Evolutionary conservation across 371 early-diverging fungal genomes (phyloP).

Genomic region (Apophysomyces ossiformis): DNA sequence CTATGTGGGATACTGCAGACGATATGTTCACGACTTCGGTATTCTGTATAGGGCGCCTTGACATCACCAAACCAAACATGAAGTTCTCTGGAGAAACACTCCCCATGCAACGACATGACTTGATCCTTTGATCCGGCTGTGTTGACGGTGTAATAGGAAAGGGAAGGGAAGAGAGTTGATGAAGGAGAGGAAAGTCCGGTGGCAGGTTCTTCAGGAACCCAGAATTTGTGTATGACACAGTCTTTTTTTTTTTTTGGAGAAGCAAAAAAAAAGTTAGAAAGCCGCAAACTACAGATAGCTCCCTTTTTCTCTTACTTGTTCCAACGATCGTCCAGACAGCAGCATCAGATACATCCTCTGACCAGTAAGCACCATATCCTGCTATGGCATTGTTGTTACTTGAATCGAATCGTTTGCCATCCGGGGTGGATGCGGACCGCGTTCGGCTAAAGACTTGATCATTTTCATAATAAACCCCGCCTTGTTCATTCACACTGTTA

Average conservation of each 20-base stretch:
- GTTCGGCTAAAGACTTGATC: conserved; percentile 15
- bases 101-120: conserved; percentile 53
- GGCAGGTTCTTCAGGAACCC: conserved; percentile 41
- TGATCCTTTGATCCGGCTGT: neutral
- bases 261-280: neutral
- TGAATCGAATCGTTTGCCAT: conserved; percentile 3
- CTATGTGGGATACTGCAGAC: conserved; percentile 45
- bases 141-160: conserved; percentile 22
- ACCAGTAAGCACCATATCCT: conserved; percentile 55
- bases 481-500: conserved; percentile 31
- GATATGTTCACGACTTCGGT: conserved; percentile 41
- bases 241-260: conserved; percentile 19
- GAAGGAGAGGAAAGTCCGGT: neutral
- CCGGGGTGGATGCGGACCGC: conserved; percentile 2
- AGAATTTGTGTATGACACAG: conserved; percentile 72
- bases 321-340: conserved; percentile 88
- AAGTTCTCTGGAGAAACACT: conserved; percentile 63
- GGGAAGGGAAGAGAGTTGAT: conserved; percentile 26
- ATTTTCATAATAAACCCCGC: neutral
- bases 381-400: neutral
- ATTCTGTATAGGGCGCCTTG: conserved; percentile 50
- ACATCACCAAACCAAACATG: conserved; percentile 64
- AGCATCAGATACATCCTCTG: conserved; percentile 78
- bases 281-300: neutral
- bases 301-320: conserved; percentile 30